Conservation (phyloP, 2,329 filamentous ascomycete species). For the Parastagonospora nodorum region DNA sequence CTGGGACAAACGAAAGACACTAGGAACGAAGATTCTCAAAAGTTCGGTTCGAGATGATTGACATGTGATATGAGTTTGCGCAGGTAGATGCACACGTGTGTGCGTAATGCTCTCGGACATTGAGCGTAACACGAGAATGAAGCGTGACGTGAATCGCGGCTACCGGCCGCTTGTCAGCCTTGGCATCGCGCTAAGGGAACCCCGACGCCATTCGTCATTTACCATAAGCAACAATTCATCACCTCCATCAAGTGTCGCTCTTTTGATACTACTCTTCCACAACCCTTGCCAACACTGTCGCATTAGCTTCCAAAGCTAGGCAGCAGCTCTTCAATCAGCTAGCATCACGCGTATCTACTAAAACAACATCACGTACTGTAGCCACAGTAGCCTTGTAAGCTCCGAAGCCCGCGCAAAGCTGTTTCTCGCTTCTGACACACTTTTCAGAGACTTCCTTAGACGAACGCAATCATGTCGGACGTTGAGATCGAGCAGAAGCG, state of each 20-base stretch:
- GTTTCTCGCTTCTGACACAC: conserved; percentile 9
- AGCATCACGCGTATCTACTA: background rate
- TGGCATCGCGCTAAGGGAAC: conserved; percentile 18
- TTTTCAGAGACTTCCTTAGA: background rate
- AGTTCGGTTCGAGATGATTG: no score
- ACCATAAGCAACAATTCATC: conserved; percentile 18
- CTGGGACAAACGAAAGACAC: no score
- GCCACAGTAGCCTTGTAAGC: conserved; percentile 22
- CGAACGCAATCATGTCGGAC: conserved; percentile 33
- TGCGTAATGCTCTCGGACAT: no score
- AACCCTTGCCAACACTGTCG: conserved; percentile 10
- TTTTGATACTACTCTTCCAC: conserved; percentile 7
- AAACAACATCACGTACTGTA: conserved; percentile 5
- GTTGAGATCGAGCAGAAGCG: conserved; percentile 34
- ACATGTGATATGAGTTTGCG: no score
- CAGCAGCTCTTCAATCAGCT: background rate
- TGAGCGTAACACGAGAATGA: no score
- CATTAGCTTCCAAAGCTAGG: conserved; percentile 6
- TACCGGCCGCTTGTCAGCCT: conserved; percentile 18
- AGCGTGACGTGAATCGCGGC: background rate
- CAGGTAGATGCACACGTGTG: no score
- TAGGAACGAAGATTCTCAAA: no score
- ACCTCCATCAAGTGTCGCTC: conserved; percentile 16
- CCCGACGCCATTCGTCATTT: conserved; percentile 25
- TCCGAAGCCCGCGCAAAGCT: conserved; percentile 4